A percentile compares a stretch with the other conserved stretches of the same genome.
phyloP scores from a whole-genome alignment of 805 yeast genomes.

The Sungouiella blattae region DNA sequence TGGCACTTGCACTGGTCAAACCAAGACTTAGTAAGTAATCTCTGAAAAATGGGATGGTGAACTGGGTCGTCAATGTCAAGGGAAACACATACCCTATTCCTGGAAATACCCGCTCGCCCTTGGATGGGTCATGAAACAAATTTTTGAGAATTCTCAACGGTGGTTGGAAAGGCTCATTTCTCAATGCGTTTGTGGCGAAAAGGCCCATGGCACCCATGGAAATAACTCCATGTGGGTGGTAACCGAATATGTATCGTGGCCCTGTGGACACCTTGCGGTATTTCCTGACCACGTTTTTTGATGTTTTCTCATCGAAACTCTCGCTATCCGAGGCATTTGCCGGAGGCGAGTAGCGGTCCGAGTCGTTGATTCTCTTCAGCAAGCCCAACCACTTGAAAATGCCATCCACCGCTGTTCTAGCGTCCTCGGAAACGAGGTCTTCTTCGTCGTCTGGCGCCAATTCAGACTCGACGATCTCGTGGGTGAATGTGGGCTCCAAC shows the following conservation, averaged over 20 bases:
- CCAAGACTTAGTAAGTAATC: conserved; percentile 83
- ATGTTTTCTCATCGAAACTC: conserved; percentile 2
- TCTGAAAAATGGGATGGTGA: conserved; percentile 77
- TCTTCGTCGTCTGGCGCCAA: conserved; percentile 34
- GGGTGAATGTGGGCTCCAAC: conserved; percentile 68
- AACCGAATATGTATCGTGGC: conserved; percentile 82
- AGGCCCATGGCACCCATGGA: conserved; percentile 88
- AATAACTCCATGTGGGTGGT: conserved; percentile 96
- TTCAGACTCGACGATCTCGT: conserved; percentile 24
- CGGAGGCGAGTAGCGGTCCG: conserved; percentile 14
- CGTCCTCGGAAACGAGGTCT: conserved; percentile 37
- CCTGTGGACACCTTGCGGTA: conserved; percentile 44
- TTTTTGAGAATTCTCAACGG: conserved; percentile 30
- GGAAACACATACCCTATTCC: conserved; percentile 74
- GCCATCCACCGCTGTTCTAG: conserved; percentile 33
- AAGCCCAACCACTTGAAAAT: conserved; percentile 35
- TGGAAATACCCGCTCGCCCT: conserved; percentile 67
- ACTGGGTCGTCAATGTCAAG: conserved; percentile 79
- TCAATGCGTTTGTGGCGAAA: conserved; percentile 55
- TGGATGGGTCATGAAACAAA: conserved; percentile 61
- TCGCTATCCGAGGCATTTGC: neutral
- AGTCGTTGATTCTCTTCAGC: conserved; percentile 34
- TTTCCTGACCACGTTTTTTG: conserved; percentile 6
- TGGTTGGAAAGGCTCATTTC: conserved; percentile 42
- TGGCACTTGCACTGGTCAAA: conserved; percentile 75